These are phyloP conservation scores for Tubosaeta sp. DNA, from an alignment of 768 basidiomycete species.

Conservation along the genomic window DNA sequence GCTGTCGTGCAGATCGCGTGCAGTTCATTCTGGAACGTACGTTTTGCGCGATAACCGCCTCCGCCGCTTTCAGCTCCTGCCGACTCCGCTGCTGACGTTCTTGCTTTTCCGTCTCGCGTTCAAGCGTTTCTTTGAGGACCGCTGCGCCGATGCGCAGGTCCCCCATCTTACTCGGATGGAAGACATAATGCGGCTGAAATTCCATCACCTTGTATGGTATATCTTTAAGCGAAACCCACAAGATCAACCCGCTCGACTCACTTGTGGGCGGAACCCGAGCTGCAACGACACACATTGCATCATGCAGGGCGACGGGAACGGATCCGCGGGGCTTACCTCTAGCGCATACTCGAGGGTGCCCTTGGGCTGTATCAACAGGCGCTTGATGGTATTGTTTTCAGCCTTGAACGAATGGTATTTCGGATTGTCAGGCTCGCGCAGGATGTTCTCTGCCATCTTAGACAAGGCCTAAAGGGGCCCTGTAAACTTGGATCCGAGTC, in stretches of 20 bases:
- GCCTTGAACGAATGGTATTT: conserved; percentile 75
- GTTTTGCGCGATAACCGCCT: conserved; percentile 51
- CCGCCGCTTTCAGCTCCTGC: conserved; percentile 57
- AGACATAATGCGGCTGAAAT: conserved; percentile 73
- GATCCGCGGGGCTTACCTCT: conserved; percentile 54
- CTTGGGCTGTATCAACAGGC: conserved; percentile 62
- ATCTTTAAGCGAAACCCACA: not conserved
- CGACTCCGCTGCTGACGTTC: conserved; percentile 45
- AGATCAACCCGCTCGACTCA: conserved; percentile 23
- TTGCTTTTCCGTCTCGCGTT: conserved; percentile 45
- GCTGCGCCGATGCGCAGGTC: conserved; percentile 61
- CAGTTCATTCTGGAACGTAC: conserved; percentile 29
- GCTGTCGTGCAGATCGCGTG: no score
- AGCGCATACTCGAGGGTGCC: conserved; percentile 76
- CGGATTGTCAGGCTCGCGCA: conserved; percentile 66
- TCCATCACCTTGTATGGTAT: conserved; percentile 47
- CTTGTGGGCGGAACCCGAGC: conserved; percentile 75
- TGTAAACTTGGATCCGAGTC: not conserved
- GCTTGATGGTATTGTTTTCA: conserved; percentile 66
- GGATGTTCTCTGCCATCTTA: conserved; percentile 67
- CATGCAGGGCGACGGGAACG: not conserved
- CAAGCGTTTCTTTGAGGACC: conserved; percentile 61
- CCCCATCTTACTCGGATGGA: conserved; percentile 45
- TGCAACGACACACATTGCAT: conserved; percentile 23
- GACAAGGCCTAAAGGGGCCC: conserved; percentile 44